These are phyloP conservation scores for Aspergillus saccharolyticus DNA, from an alignment of 495 filamentous ascomycete genomes.

Conservation along the genomic window DNA sequence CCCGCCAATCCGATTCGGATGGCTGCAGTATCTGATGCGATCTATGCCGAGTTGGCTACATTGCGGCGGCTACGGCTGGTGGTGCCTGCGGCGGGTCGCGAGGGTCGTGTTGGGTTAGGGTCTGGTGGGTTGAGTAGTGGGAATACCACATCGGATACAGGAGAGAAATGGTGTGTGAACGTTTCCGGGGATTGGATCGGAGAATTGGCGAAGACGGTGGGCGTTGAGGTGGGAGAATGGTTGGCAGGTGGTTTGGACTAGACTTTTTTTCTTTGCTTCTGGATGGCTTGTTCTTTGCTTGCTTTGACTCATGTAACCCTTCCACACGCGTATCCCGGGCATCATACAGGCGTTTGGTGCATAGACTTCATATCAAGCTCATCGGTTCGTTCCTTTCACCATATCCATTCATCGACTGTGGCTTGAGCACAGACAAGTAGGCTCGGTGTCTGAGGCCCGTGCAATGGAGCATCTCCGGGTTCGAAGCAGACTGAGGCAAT, in stretches of 20 bases:
- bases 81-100: conserved; percentile 51
- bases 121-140: conserved; percentile 31
- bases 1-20: conserved; percentile 46
- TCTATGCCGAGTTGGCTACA: conserved; percentile 72
- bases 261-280: not conserved
- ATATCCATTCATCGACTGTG: conserved; percentile 37
- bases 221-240: conserved; percentile 47
- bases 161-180: conserved; percentile 47
- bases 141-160: conserved; percentile 37
- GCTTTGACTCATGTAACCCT: not conserved
- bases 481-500: conserved; percentile 38
- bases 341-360: conserved; percentile 1
- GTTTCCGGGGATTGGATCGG: conserved; percentile 46
- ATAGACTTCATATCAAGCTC: conserved; percentile 4
- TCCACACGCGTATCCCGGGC: not conserved
- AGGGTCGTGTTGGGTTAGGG: conserved; percentile 22
- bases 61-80: conserved; percentile 73
- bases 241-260: conserved; percentile 43
- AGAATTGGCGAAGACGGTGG: conserved; percentile 43
- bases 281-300: not conserved
- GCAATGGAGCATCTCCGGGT: conserved; percentile 18
- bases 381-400: conserved; percentile 19
- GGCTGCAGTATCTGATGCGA: conserved; percentile 50
- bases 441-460: conserved; percentile 33
- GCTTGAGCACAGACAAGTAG: conserved; percentile 31